Evolutionary conservation across 1,284 basidiomycete genomes (phyloP).

Genomic region (Cryptococcus sp.): DNA sequence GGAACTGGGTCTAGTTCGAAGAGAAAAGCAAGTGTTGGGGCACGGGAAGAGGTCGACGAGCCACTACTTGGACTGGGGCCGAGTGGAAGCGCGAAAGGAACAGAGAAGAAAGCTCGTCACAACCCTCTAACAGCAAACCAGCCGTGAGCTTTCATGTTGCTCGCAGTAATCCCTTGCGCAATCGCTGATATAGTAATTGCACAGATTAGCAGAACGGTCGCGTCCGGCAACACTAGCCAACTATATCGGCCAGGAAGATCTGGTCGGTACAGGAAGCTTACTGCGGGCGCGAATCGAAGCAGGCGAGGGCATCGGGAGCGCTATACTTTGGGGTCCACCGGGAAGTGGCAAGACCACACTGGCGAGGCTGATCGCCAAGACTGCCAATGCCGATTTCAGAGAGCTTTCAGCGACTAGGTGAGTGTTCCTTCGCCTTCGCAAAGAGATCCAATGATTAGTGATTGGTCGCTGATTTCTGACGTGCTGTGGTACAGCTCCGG

Average conservation of each 20-base stretch:
- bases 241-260: slow-evolving; percentile 47
- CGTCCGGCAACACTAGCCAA: slow-evolving; percentile 38
- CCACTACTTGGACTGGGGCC: neutral
- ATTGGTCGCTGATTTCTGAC: neutral
- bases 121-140: slow-evolving; percentile 49
- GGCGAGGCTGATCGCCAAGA: slow-evolving; percentile 47
- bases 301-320: slow-evolving; percentile 47
- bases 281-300: slow-evolving; percentile 46
- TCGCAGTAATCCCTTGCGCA: neutral
- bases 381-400: slow-evolving; percentile 63
- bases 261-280: slow-evolving; percentile 48
- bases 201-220: slow-evolving; percentile 49
- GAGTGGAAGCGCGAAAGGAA: neutral
- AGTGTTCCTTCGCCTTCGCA: neutral
- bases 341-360: slow-evolving; percentile 52
- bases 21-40: slow-evolving; percentile 13
- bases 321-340: slow-evolving; percentile 53
- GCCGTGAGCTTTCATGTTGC: slow-evolving; percentile 33
- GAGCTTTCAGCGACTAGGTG: slow-evolving; percentile 71
- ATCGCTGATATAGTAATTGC: neutral
- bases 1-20: neutral
- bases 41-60: slow-evolving; percentile 7
- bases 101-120: slow-evolving; percentile 34
- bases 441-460: neutral
- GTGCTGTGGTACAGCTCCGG: slow-evolving; percentile 58